A percentile compares a stretch with the other conserved stretches of the same genome.
These are phyloP conservation scores for Thelonectria blattea DNA, from an alignment of 2,329 filamentous ascomycete genomes.

Conservation along the genomic window DNA sequence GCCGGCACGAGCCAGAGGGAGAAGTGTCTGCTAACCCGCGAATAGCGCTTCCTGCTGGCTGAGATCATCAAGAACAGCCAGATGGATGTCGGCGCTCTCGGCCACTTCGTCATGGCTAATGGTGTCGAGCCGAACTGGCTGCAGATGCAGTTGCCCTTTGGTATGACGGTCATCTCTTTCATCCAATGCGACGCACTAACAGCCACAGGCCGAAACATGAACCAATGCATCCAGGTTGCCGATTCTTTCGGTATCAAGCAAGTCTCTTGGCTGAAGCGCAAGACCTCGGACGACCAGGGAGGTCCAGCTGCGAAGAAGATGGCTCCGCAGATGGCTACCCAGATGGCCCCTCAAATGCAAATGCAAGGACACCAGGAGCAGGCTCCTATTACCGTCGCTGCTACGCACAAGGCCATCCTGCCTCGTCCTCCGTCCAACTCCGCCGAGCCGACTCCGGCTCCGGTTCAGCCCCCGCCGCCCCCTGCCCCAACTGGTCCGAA, in stretches of 20 bases:
- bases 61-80: conserved; percentile 64
- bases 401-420: conserved; percentile 28
- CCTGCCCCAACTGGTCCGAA: conserved; percentile 34
- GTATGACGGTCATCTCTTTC: conserved; percentile 41
- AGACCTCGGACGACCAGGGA: conserved; percentile 43
- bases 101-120: conserved; percentile 53
- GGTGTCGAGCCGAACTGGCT: conserved; percentile 53
- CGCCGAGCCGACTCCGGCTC: conserved; percentile 14
- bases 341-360: background rate
- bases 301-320: conserved; percentile 44
- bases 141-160: conserved; percentile 54
- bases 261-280: conserved; percentile 43
- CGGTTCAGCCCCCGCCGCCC: conserved; percentile 8
- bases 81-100: conserved; percentile 53
- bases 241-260: conserved; percentile 46
- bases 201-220: conserved; percentile 53
- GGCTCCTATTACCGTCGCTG: background rate
- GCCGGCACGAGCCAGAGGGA: conserved; percentile 17
- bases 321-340: conserved; percentile 18
- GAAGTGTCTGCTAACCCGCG: conserved; percentile 14
- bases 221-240: conserved; percentile 51
- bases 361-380: conserved; percentile 10
- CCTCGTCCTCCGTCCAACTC: conserved; percentile 33
- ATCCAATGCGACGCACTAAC: background rate
- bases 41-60: conserved; percentile 62